Evolutionary conservation across 106 monocot species (phyloP), one percentile per base, ranked within the genome.

Genomic region (Acorus gramineus): DNA sequence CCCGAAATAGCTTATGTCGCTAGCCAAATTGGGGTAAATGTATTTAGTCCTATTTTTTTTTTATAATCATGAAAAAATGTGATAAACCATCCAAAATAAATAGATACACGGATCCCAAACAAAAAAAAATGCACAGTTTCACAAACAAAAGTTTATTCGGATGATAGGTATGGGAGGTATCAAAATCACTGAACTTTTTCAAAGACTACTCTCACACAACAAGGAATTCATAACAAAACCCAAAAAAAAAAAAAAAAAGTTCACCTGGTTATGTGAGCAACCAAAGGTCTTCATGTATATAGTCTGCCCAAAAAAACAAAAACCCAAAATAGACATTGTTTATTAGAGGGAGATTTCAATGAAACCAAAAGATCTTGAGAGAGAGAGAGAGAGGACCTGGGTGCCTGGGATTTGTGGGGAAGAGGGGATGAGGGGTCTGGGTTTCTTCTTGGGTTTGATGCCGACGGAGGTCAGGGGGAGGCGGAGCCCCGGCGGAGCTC

Each of bases 271-370:
- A 78, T 99, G 98, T 3, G 98, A 92, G 71, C 98, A 99, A 2
- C 98, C 98, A 66, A 99, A 99, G 0, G 98, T 99, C 76, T 92
- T 99, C 77, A 92, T 55, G 68, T 92, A 99, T 76, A 99, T 89
- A 51, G 76, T 83, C 98, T 99, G 76, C 52, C 7, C 4, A 48
- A 53, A 42, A 42, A 8, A 68, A 2, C 2, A 53, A 28, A 46
- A 43, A 44, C 2, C 13, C 8, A 67, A 46, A 45, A 14, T 66
- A 61, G 8, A 56, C 47, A 44, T 10, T 50, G 2, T 44, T 7
- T n/a, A 8, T 13, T 14, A 46, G n/a, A 42, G 6, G 28, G 66
- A 53, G 42, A 64, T 28, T 50, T 44, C 7, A 2, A 49, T 13
- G 10, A 7, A 53, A 52, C 44, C 0, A 42, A 50, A 66, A 43